Percentiles rank a stretch among this genome's conserved stretches.
phyloP scores from a whole-genome alignment of 345 rosid species.

The Pistacia integerrima region DNA sequence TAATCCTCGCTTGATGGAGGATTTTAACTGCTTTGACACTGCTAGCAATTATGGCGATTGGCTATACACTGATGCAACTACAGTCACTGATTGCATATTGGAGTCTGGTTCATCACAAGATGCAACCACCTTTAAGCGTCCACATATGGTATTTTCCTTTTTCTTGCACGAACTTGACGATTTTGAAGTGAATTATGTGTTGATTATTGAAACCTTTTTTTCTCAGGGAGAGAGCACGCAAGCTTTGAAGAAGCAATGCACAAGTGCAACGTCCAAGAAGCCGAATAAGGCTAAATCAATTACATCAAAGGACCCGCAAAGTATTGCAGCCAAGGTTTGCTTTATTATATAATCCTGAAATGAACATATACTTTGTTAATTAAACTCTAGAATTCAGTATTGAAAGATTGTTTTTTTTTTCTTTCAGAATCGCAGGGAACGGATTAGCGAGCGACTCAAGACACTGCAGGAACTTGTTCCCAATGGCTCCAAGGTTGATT shows the following conservation, averaged over 20 bases:
- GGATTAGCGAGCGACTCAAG: slow-evolving; percentile 90
- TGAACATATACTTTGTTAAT: slow-evolving; percentile 1
- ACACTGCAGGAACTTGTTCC: slow-evolving; percentile 85
- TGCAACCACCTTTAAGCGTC: slow-evolving; percentile 54
- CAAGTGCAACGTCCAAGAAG: slow-evolving; percentile 33
- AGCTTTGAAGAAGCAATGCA: slow-evolving; percentile 61
- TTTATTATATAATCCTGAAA: background rate
- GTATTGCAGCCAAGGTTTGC: slow-evolving; percentile 91
- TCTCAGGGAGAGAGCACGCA: slow-evolving; percentile 51
- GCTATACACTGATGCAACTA: slow-evolving; percentile 58
- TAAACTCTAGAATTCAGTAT: background rate
- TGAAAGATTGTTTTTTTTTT: slow-evolving; percentile 15
- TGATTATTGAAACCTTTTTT: no score
- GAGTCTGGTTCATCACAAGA: slow-evolving; percentile 41
- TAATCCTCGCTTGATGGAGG: slow-evolving; percentile 43
- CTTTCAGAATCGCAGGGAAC: slow-evolving; percentile 78
- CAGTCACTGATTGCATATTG: slow-evolving; percentile 41
- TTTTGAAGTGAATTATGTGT: no score
- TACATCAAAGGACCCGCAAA: slow-evolving; percentile 81
- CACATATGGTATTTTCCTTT: slow-evolving; percentile 37
- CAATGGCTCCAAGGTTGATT: slow-evolving; percentile 91
- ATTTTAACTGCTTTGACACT: slow-evolving; percentile 39
- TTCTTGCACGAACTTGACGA: background rate
- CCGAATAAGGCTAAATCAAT: slow-evolving; percentile 53
- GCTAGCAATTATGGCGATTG: slow-evolving; percentile 52